Evolutionary conservation across 2,329 filamentous ascomycete species (phyloP).

Genomic region (Tolypocladium tundrense): DNA sequence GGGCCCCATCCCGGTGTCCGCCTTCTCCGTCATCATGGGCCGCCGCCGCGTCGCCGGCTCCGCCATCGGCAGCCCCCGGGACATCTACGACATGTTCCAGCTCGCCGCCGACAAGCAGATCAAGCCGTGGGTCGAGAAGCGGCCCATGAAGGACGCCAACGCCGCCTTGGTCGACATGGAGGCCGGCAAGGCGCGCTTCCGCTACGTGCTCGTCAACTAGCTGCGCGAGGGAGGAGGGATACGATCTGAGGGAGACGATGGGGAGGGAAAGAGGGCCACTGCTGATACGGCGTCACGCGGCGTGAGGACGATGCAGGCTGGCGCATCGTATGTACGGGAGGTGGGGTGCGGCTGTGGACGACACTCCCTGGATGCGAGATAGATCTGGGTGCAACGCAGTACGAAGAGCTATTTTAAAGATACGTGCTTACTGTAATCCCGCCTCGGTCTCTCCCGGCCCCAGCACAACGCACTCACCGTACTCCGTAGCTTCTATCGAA

Average conservation of each 20-base stretch:
- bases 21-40: slow-evolving; percentile 43
- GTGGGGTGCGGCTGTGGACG: not conserved
- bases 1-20: slow-evolving; percentile 5
- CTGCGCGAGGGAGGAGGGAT: slow-evolving; percentile 4
- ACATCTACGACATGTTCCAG: slow-evolving; percentile 50
- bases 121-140: slow-evolving; percentile 44
- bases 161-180: slow-evolving; percentile 46
- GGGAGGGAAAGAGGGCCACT: not conserved
- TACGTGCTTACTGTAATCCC: too few species aligned
- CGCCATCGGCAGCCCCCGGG: slow-evolving; percentile 36
- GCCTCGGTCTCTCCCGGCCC: not conserved
- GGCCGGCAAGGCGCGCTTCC: slow-evolving; percentile 38
- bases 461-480: not conserved
- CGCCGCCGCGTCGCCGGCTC: slow-evolving; percentile 37
- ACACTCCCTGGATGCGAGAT: not conserved
- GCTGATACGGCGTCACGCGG: not conserved
- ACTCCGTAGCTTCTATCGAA: not conserved
- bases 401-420: not conserved
- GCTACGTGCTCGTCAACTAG: slow-evolving; percentile 34
- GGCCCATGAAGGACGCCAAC: slow-evolving; percentile 46
- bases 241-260: not conserved
- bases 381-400: not conserved
- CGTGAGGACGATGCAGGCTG: not conserved
- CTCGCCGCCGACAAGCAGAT: slow-evolving; percentile 45
- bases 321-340: not conserved